Evolutionary conservation across 305 asterid species (phyloP), one percentile per base, ranked within the genome.

Genomic region (Fraxinus velutina): DNA sequence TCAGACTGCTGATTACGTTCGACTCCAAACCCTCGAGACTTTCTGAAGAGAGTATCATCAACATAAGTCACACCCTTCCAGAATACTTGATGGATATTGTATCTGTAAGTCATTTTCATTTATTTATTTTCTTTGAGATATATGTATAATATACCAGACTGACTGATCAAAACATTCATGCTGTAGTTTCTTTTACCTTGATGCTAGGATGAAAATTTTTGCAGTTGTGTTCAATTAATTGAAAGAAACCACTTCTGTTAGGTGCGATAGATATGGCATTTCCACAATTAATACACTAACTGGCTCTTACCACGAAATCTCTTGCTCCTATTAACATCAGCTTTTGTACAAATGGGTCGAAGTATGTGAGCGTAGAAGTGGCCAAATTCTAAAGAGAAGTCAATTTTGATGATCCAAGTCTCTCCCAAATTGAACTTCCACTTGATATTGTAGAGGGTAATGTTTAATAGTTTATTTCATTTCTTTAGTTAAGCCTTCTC

Each of bases 11-110:
- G 7, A 32, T 86, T 79, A 78, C 89, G 57, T 89, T 96, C 3
- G 96, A 93, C 89, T 89, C 95, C 34, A 87, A 83, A 39, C 95
- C 93, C 57, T 84, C 96, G 9, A 81, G 86, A 86, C 93, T 94
- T 83, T 91, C 94, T 71, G 92, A 87, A 81, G 86, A 83, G 86
- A 89, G 92, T 84, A 79, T 92, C 78, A 83, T 83, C 86, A 91
- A 86, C 76, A 77, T 95, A 57, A 87, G 94, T 85, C 52, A 78
- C 78, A 90, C 88, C 66, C 96, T 96, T 87, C 89, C 95, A 1
- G 83, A 87, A 33, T 94, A 93, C 90, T 82, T 96, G 88, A 85
- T 86, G 42, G 81, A 79, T 79, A 83, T 89, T 87, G 87, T 87
- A 50, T 82, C 88, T 22, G 98, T 94, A 85, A 90, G 98, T 90